Base-by-base conservation (phyloP, 2,329 filamentous ascomycete species). In the Zasmidium angulare region DNA sequence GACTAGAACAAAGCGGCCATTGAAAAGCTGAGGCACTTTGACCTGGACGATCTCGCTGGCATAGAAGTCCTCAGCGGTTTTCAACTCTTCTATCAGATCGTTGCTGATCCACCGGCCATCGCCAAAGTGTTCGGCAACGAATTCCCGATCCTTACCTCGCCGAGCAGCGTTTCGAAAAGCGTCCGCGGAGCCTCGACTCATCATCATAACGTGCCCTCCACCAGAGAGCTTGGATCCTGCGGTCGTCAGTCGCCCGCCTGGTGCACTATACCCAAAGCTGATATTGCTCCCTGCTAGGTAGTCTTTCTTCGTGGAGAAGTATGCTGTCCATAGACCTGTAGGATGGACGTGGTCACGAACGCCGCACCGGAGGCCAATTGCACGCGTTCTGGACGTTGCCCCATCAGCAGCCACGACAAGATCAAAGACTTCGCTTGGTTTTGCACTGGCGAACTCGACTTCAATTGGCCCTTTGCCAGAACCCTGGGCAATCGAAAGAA, bases 361-460 rank as follows among this genome's bases (percentile, higher is more conserved):
- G 40, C 71, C 71, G 53, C 76, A 77, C 9, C 68, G 72, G 10
- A 81, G 68, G 14, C 75, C 78, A 9, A 82, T 72, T 1, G 78
- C 76, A 48, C 81, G 73, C 23, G 79, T 82, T 46, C 75, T 70
- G 2, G 81, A 83, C 1, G 74, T 78, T 11, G 78, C 69, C 1
- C 81, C 81, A 59, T 83, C 81, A 56, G 76, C 78, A 21, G 77
- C 80, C 12, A 83, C 76, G 17, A 83, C 75, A 2, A 83, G 74
- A 56, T 82, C 80, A 61, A 72, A 82, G n/a, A 75, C 65, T 2
- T 73, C 52, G 3, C 72, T 62, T 7, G 72, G 72, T 2, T 67
- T 62, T 23, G 75, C 71, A 46, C 77, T 78, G 14, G 70, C 63
- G 60, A 81, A 80, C 26, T 77, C 72, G 26, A 81, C 77, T 1